Percentiles rank a stretch among this genome's conserved stretches.
Conservation (phyloP, 2,329 filamentous ascomycete species). For the Ophiostoma angusticollis region DNA sequence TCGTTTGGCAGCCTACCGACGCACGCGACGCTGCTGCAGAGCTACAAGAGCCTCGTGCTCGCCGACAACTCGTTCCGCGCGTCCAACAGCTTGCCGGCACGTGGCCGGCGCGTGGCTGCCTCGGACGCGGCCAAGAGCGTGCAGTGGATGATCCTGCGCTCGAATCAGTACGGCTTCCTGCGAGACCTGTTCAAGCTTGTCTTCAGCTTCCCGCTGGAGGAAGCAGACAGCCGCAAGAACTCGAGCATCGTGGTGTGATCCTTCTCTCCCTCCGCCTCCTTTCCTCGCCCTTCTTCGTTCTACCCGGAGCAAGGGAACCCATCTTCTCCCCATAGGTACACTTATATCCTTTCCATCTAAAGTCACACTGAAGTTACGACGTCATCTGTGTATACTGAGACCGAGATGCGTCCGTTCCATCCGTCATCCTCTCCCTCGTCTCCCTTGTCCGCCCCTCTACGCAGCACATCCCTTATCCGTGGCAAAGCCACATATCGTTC, state of each 20-base stretch:
- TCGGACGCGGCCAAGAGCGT: constrained; percentile 73
- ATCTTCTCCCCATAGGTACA: too few relatives aligned
- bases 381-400: too few relatives aligned
- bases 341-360: too few relatives aligned
- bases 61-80: constrained; percentile 55
- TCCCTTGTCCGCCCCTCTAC: too few relatives aligned
- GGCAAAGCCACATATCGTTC: too few relatives aligned
- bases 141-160: constrained; percentile 56
- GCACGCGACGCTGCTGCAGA: constrained; percentile 59
- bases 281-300: too few relatives aligned
- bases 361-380: too few relatives aligned
- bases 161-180: constrained; percentile 64
- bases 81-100: constrained; percentile 39
- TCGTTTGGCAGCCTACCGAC: constrained; percentile 63
- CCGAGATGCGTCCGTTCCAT: neutral
- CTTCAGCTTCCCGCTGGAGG: constrained; percentile 72
- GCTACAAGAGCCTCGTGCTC: constrained; percentile 69
- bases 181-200: constrained; percentile 72
- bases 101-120: constrained; percentile 49
- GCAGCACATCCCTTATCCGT: too few relatives aligned
- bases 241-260: constrained; percentile 49
- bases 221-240: constrained; percentile 55
- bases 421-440: neutral
- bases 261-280: too few relatives aligned
- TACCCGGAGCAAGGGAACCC: too few relatives aligned